Evolutionary conservation across 352 stramenopile genomes (phyloP).

Genomic region (Phytophthora fragariaefolia): DNA sequence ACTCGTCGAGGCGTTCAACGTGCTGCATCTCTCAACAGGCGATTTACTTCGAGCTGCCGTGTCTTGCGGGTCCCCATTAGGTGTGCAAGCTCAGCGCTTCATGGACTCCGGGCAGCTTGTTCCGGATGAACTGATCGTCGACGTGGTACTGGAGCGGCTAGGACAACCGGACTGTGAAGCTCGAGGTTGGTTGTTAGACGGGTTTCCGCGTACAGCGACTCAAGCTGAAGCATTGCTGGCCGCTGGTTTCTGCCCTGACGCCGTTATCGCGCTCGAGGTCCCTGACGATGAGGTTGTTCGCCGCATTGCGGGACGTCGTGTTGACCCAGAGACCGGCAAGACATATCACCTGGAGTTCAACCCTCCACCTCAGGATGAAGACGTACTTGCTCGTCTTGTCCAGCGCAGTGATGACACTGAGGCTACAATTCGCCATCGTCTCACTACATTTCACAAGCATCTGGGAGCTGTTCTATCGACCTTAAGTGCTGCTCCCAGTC

Average conservation of each 20-base stretch:
- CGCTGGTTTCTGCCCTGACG: conserved; percentile 87
- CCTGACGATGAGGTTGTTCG: conserved; percentile 96
- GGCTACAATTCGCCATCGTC: conserved; percentile 89
- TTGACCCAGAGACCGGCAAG: conserved; percentile 94
- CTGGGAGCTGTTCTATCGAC: conserved; percentile 56
- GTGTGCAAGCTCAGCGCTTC: conserved; percentile 86
- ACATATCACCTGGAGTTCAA: conserved; percentile 98
- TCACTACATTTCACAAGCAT: conserved; percentile 90
- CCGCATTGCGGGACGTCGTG: conserved; percentile 95
- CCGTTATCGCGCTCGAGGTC: conserved; percentile 94
- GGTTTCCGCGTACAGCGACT: conserved; percentile 90
- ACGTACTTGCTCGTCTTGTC: conserved; percentile 68
- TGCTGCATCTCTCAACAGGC: conserved; percentile 93
- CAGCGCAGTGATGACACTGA: conserved; percentile 95
- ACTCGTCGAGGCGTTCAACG: conserved; percentile 85
- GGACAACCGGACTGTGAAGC: conserved; percentile 81
- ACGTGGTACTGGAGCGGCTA: conserved; percentile 79
- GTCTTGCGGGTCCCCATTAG: conserved; percentile 52
- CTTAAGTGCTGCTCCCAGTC: conserved; percentile 29
- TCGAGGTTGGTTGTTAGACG: conserved; percentile 93
- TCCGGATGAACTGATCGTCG: conserved; percentile 94
- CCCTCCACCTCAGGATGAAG: conserved; percentile 82
- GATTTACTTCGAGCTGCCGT: conserved; percentile 93
- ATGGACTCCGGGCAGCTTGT: conserved; percentile 92
- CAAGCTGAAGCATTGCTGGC: conserved; percentile 89